Evolutionary conservation across 257 asterid genomes (phyloP), one percentile per base, ranked within the genome.

Genomic region (Solanum arcanum): DNA sequence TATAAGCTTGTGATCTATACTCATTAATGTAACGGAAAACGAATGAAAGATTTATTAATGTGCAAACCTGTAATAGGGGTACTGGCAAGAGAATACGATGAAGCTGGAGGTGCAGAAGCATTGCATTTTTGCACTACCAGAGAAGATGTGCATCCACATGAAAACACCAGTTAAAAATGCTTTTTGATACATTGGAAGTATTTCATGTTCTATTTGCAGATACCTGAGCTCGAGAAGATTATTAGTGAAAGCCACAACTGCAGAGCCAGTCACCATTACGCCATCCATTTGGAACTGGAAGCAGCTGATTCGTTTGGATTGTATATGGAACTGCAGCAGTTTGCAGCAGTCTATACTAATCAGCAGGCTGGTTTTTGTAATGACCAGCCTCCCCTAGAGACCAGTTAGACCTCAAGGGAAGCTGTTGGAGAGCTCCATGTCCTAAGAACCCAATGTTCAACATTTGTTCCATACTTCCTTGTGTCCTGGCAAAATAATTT

Each of bases 241-340:
- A 96, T 90, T 96, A 95, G 89, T 95, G 99, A 90, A 93, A 94
- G 90, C 99, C 98, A 90, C 98, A 95, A 46, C 77, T 64, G 91
- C 98, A 96, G 88, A 96, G 91, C 97, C 98, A 96, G 86, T 95
- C 98, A 88, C 99, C 98, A 89, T 75, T 88, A 76, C 98, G 96
- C 98, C 99, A 95, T 76, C 94, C 94, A 83, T 94, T 93, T 86
- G 94, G 89, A 87, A 89, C 91, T 80, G 93, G 86, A 83, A 91
- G 89, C 86, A 91, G 88, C 85, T 90, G 94, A 89, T 88, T 90
- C 29, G 83, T 46, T 86, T 89, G 93, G 91, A 87, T 41, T 86
- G 92, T 84, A 90, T 90, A 90, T 69, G 93, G 70, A 89, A 89
- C 85, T 70, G 92, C 94, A 76, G 97, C 60, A 74, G 88, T 86